Percentiles rank a stretch among this genome's conserved stretches.
Evolutionary conservation across 148 eudicot genomes (phyloP).

Genomic region (Polygonum maritimum): DNA sequence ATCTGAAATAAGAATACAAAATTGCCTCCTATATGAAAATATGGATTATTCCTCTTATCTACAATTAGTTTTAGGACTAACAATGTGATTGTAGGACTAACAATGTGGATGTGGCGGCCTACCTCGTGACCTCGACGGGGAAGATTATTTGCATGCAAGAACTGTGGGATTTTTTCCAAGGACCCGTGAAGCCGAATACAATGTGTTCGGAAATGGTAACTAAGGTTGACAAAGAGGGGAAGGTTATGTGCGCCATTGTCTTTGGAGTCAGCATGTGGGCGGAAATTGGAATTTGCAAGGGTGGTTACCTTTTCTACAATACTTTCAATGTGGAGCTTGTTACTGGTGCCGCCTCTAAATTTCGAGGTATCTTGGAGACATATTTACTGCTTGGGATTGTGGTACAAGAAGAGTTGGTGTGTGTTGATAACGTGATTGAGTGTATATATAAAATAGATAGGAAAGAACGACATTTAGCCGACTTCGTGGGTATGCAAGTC

Average conservation of each 20-base stretch:
- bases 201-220: not conserved
- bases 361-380: too few species aligned
- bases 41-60: too few species aligned
- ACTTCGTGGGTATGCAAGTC: not conserved
- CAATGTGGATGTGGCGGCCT: not conserved
- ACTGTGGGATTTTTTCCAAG: not conserved
- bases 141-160: not conserved
- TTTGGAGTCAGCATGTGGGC: not conserved
- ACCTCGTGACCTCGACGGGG: not conserved
- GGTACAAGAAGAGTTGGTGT: not conserved
- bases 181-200: not conserved
- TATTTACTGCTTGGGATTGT: not conserved
- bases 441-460: not conserved
- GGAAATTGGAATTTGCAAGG: not conserved
- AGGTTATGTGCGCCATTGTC: not conserved
- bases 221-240: not conserved
- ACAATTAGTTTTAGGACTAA: too few species aligned
- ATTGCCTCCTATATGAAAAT: too few species aligned
- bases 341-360: not conserved
- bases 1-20: too few species aligned
- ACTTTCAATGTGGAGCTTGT: not conserved
- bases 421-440: not conserved
- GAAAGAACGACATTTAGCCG: not conserved
- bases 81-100: not conserved
- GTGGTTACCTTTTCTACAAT: not conserved